A percentile compares a stretch with the other conserved stretches of the same genome.
phyloP scores from a whole-genome alignment of 495 filamentous ascomycete species.

The Evansstolkia leycettana region DNA sequence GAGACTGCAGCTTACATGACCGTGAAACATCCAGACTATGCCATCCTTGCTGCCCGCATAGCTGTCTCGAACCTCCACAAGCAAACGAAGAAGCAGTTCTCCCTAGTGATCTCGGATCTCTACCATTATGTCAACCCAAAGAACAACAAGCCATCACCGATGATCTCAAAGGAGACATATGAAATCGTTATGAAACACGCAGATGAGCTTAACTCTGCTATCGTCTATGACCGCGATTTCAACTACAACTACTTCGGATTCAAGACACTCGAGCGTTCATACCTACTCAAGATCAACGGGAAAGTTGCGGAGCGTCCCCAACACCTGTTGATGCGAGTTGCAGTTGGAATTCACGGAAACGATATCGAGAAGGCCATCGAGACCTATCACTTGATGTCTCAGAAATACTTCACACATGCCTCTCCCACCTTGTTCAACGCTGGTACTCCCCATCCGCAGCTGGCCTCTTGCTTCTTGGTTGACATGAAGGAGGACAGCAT shows the following conservation, averaged over 20 bases:
- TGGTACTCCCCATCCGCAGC: slow-evolving; percentile 82
- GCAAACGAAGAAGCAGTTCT: slow-evolving; percentile 99
- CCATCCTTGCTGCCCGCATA: slow-evolving; percentile 95
- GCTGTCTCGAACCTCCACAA: slow-evolving; percentile 99
- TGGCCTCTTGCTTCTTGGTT: slow-evolving; percentile 95
- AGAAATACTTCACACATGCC: slow-evolving; percentile 94
- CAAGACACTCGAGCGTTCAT: slow-evolving; percentile 97
- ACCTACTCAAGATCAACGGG: slow-evolving; percentile 82
- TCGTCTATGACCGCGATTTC: slow-evolving; percentile 98
- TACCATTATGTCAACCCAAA: slow-evolving; percentile 96
- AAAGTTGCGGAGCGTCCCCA: slow-evolving; percentile 94
- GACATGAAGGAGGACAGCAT: slow-evolving; percentile 99
- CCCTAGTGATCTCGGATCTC: slow-evolving; percentile 80
- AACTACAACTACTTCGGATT: slow-evolving; percentile 99
- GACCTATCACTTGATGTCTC: slow-evolving; percentile 97
- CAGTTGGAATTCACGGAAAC: slow-evolving; percentile 91
- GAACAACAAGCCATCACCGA: slow-evolving; percentile 71
- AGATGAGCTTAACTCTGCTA: slow-evolving; percentile 94
- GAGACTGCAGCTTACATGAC: slow-evolving; percentile 99
- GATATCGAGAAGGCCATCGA: slow-evolving; percentile 89
- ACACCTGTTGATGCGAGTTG: slow-evolving; percentile 98
- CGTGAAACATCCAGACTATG: slow-evolving; percentile 96
- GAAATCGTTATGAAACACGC: slow-evolving; percentile 89
- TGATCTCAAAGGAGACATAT: slow-evolving; percentile 84
- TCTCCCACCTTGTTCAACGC: slow-evolving; percentile 98